phyloP scores from a whole-genome alignment of 495 filamentous ascomycete genomes.

The Aspergillus sparsus region DNA sequence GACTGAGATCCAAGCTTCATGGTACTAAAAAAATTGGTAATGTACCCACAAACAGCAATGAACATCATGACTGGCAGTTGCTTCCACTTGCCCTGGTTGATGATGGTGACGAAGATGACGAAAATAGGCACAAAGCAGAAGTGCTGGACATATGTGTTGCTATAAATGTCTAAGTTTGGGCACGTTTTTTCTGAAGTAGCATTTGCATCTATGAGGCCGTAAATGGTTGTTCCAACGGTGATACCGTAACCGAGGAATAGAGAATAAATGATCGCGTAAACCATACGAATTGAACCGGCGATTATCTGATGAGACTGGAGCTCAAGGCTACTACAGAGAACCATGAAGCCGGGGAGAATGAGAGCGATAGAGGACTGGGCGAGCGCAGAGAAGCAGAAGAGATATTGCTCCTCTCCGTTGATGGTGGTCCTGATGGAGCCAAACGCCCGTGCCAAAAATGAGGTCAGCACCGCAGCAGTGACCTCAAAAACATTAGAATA shows the following conservation, averaged over 20 bases:
- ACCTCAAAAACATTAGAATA: conserved; percentile 89
- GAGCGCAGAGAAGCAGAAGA: conserved; percentile 90
- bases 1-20: conserved; percentile 69
- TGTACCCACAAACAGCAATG: conserved; percentile 78
- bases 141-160: conserved; percentile 46
- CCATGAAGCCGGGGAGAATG: conserved; percentile 87
- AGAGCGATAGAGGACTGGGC: conserved; percentile 89
- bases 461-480: conserved; percentile 78
- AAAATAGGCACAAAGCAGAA: conserved; percentile 72
- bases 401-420: conserved; percentile 54
- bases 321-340: conserved; percentile 80
- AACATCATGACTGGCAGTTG: conserved; percentile 84
- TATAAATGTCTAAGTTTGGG: conserved; percentile 52
- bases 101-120: conserved; percentile 74
- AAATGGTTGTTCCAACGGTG: conserved; percentile 87
- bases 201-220: conserved; percentile 74
- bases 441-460: conserved; percentile 82
- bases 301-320: conserved; percentile 86
- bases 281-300: conserved; percentile 90
- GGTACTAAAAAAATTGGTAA: conserved; percentile 80
- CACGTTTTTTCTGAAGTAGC: conserved; percentile 74
- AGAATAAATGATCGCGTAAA: conserved; percentile 93
- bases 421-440: conserved; percentile 62
- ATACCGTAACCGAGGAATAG: conserved; percentile 94
- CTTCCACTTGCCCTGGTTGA: conserved; percentile 90